Base-by-base conservation (phyloP, 371 early-diverging fungal genomes). In the Apophysomyces ossiformis region DNA sequence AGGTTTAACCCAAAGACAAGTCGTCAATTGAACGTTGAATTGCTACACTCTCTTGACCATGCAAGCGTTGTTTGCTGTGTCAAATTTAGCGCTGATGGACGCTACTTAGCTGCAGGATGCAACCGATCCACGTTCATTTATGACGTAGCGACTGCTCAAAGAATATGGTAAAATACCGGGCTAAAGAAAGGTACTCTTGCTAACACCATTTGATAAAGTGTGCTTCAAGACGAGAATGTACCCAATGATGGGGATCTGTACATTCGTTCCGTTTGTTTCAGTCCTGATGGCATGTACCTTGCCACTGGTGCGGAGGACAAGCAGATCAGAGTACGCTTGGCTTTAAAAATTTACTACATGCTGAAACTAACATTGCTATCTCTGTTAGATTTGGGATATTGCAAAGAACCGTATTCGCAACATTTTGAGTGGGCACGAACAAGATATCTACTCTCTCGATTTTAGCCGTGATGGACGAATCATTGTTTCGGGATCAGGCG, bases 221-320 rank as follows among this genome's bases (percentile, higher is more conserved):
- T 89, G 38, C 82, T 96, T 59, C 85, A 84, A 26, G 95, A 95
- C 76, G 90, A 92, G 60, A 83, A 78, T 50, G 89, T 87, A 8
- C 83, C 87, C 57, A 91, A 88, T 68, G 87, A 90, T 66, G 77
- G 74, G 6, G 96, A 96, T 78, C 75, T 95, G 54, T 97, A 97
- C 68, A 94, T 97, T 70, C 91, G 98, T 58, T 92, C 95, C 5
- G 96, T 98, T 37, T 95, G 94, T 75, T 99, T 99, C 72, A 95
- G 95, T 66, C 96, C 96, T n/a, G 97, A 97, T 74, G 92, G 93
- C 67, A 88, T 85, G 60, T 91, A 72, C 64, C 82, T 98, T 47
- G 99, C 97, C 6, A 95, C 99, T 3, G 99, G 99, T 44, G 97
- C 96, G 11, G 96, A 98, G 75, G 99, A 98, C 75, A 93, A 90